Evolutionary conservation across 805 yeast species (phyloP).

Genomic region (Starmerella stellata): DNA sequence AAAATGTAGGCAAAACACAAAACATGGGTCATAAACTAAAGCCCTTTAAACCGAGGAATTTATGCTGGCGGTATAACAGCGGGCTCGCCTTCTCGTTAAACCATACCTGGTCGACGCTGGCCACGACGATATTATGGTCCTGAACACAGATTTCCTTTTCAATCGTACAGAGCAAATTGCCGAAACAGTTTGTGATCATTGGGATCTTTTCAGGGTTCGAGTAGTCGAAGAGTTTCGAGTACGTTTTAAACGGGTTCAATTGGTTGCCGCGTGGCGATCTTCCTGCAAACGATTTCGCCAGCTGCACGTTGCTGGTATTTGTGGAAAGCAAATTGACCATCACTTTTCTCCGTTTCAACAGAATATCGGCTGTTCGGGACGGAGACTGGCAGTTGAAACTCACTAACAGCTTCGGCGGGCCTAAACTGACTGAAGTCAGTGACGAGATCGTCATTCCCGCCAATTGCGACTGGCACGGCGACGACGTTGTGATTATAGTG

Average conservation of each 20-base stretch:
- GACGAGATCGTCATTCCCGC: constrained; percentile 74
- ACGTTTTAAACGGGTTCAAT: constrained; percentile 22
- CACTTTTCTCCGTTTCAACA: constrained; percentile 34
- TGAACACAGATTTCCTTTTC: constrained; percentile 30
- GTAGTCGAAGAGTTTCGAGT: constrained; percentile 12
- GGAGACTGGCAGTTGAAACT: constrained; percentile 81
- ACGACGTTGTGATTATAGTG: constrained; percentile 41
- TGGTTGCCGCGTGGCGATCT: constrained; percentile 25
- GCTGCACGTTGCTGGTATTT: constrained; percentile 30
- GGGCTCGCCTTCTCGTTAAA: constrained; percentile 3
- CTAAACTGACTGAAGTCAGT: constrained; percentile 60
- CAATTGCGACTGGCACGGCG: constrained; percentile 27
- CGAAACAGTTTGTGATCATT: constrained; percentile 14
- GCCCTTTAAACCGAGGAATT: constrained; percentile 9
- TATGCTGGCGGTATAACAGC: constrained; percentile 10
- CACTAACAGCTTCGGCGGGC: constrained; percentile 50
- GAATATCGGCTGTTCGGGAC: constrained; percentile 51
- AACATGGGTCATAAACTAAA: too few relatives aligned
- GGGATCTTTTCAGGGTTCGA: constrained; percentile 15
- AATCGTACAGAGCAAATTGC: constrained; percentile 19
- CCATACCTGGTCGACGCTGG: constrained; percentile 32
- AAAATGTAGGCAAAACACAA: too few relatives aligned
- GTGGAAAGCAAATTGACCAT: constrained; percentile 69
- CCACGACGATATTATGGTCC: constrained; percentile 86
- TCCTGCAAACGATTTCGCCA: constrained; percentile 53